Base-by-base conservation (phyloP, 805 yeast species). In the Saturnispora hagleri region DNA sequence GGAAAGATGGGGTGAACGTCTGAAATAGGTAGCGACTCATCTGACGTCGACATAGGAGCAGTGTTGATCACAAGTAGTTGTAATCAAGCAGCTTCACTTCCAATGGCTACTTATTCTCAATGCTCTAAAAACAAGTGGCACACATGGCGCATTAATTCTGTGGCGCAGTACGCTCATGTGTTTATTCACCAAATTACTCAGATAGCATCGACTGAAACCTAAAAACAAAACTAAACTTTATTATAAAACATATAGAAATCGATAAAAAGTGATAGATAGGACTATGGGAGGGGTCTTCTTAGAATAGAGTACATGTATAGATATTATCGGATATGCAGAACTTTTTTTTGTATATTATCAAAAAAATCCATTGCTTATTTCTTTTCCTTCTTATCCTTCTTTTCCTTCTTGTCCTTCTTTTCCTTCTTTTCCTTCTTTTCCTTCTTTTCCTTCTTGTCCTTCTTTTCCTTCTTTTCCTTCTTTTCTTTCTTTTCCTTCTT, bases 391-490 rank as follows among this genome's bases (percentile, higher is more conserved):
- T 65, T 63, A 54, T 65, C 60, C 40, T 62, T 59, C 58, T 65
- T 63, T 54, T 65, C 60, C 51, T 64, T 60, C 57, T 65, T 62
- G 46, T 59, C 61, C 52, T 51, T 50, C 62, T 58, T 59, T 49
- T 60, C 62, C 48, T 63, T 60, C 54, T 65, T 58, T 40, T 65
- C 63, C 48, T 64, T 56, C 58, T 69, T 63, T 50, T 65, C 64
- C 41, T 66, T 59, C 58, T 68, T 61, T 52, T 64, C 60, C 33
- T 64, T 60, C 59, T 67, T 65, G 47, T 67, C 62, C 47, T 66
- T 59, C 59, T 68, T 65, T 51, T 62, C 62, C 44, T 58, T 58
- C 50, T 53, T 51, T 44, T 56, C 54, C 50, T 53, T 51, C 52
- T 53, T 55, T 42, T 52, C 53, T 53, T 59, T 55, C 54, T 55